Percentiles rank a stretch among this genome's conserved stretches.
These are phyloP conservation scores for Ophiostoma sp. DNA, from an alignment of 2,329 filamentous ascomycete genomes.

Conservation along the genomic window DNA sequence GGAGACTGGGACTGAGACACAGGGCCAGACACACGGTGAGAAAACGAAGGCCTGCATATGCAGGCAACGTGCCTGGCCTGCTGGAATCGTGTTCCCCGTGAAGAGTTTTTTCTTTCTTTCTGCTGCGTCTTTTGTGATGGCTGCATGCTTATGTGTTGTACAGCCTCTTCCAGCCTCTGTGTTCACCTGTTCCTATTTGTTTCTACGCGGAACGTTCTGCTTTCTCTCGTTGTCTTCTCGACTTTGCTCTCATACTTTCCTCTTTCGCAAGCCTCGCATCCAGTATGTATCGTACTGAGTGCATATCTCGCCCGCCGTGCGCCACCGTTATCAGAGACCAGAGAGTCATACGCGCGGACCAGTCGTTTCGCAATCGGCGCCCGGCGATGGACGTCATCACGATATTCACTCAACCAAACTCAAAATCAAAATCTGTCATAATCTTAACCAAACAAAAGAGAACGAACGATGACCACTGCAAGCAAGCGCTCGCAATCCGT, in stretches of 20 bases:
- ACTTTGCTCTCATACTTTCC: neutral
- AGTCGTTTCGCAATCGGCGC: neutral
- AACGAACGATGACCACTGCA: neutral
- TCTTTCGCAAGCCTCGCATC: neutral
- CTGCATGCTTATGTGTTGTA: neutral
- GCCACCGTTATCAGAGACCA: neutral
- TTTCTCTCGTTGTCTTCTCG: too few species aligned
- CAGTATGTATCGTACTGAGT: neutral
- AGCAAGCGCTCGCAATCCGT: neutral
- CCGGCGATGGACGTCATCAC: neutral
- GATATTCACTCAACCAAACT: neutral
- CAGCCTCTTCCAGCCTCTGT: neutral
- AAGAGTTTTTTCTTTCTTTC: constrained; percentile 14
- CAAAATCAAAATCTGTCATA: neutral
- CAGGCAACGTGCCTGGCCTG: constrained; percentile 8
- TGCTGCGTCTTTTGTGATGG: neutral
- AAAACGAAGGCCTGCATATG: constrained; percentile 13
- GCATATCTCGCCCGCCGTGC: neutral
- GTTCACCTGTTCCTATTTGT: neutral
- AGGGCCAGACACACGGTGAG: neutral
- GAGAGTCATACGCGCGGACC: neutral
- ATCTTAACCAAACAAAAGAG: neutral
- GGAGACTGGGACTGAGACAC: neutral
- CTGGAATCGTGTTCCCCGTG: constrained; percentile 8
- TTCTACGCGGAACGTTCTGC: too few species aligned